Evolutionary conservation across 2,329 filamentous ascomycete genomes (phyloP), one percentile per base, ranked within the genome.

Genomic region (Hymenoscyphus infarciens): DNA sequence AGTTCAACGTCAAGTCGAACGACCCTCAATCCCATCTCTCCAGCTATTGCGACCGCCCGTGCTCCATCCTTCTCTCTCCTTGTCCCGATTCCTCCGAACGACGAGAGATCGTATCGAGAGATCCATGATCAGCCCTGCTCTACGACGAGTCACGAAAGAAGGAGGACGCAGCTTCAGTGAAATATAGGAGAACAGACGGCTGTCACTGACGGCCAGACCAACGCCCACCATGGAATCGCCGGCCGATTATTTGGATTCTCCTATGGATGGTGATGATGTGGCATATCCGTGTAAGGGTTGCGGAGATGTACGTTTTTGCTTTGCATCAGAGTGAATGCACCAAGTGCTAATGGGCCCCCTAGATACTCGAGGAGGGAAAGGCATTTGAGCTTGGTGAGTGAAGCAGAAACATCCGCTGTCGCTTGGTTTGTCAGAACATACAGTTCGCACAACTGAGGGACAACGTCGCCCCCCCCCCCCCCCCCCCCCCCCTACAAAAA

Each of bases 351-450:
- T 61, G 38, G 65, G 59, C 58, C 64, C 67, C 57, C 57, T 62
- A 97, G 92, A 97, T 98, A 69, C 84, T 99, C 22, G 95, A 99
- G 78, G 95, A 99, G 82, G 95, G 95, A 72, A 98, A 98, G 78
- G 95, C 95, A 59, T 99, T 97, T 73, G 95, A 99, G 80, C 84
- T 99, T 73, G 92, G 94, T 98, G 80, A 74, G 84, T 79, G 67
- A 63, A 35, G 52, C 35, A 61, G 57, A 38, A 52, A 54, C n/a
- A 13, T 11, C 8, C 16, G 13, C 25, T 31, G 38, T 49, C 22
- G 25, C 11, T 42, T 5, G 27, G 33, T 27, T 57, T 16, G 22
- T 7, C 38, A 29, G 19, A 5, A 27, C 10, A 10, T 15, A 16
- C 5, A 13, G 27, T 29, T n/a, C 10, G 38, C 35, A 29, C 38